Evolutionary conservation across 495 filamentous ascomycete genomes (phyloP), one percentile per base, ranked within the genome.

Genomic region (Penicillium verhagenii): DNA sequence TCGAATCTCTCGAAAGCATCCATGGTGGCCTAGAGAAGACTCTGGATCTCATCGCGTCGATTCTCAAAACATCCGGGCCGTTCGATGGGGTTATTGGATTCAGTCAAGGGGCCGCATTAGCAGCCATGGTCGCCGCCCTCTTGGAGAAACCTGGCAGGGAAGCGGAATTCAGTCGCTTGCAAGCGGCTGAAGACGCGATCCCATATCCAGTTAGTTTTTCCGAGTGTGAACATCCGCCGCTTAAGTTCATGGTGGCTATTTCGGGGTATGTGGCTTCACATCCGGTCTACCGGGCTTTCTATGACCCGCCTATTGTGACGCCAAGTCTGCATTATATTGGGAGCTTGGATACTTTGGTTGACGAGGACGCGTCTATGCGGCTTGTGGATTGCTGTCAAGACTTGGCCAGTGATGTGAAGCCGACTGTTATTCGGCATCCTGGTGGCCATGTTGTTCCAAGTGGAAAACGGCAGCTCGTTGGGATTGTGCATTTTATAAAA

Each of bases 71-170:
- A 6, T 66, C 64, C 29, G 72, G 68, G 6, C 70, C 72, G 1
- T 75, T 66, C 40, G 72, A 75, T 47, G 72, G 70, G 0, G 49
- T 75, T 10, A 50, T 75, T 19, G 70, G 56, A n/a, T 75, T 69
- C 42, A 69, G 65, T 9, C 53, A 67, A 25, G 68, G 63, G 9
- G 68, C 50, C 24, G 58, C 47, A 6, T 21, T 56, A 24, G 50
- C 47, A 9, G 47, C 19, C 2, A 56, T 56, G 53, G 39, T 51
- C 16, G 39, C 53, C 3, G 50, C 53, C 2, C 38, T 56, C 26
- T 28, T 56, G n/a, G 53, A 56, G 39, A 28, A 28, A 19, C 42
- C 42, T 21, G 4, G 45, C 6, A 21, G 31, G 16, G 40, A 45
- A 18, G 19, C 28, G 21, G 45, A 39, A 20, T 47, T 25, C 4